Base-by-base conservation (phyloP, 495 filamentous ascomycete genomes). In the Penicillium herquei region DNA sequence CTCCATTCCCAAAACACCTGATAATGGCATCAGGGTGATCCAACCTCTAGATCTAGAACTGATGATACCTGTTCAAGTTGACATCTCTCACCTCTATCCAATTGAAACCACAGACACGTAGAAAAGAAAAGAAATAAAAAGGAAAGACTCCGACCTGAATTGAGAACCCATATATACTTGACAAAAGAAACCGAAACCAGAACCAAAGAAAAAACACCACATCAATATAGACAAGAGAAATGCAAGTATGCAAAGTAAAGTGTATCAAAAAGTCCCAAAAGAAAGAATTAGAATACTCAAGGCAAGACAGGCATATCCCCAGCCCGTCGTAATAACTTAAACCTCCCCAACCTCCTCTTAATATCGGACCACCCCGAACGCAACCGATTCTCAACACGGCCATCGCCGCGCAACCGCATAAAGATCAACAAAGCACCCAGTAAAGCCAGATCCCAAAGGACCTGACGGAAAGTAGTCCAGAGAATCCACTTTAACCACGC, bases 331-430 rank as follows among this genome's bases (percentile, higher is more conserved):
- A 74, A 49, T 16, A 64, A 45, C 43, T 62, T 70, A 33, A 87
- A 56, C 49, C 74, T 82, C 52, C 80, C 70, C 51, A 83, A 67
- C 46, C 86, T 81, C 44, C 84, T 81, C 67, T 83, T 82, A 13
- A 82, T 73, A 41, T 85, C 78, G 31, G 80, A 76, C 56, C 90
- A 74, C 9, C 90, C 78, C 8, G 83, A 76, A 43, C 82, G 74
- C 39, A 96, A 76, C n/a, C 89, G 84, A 55, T 87, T 81, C 70
- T 96, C 90, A 1, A 96, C 73, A 59, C 88, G 81, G 31, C 80
- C 79, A 65, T 96, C 93, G 40, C 87, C 88, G 49, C 83, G 84
- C 55, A 80, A 78, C 54, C 91, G 77, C 83, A 96, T 84, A 86
- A 87, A 96, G 17, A 96, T 68, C 44, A 93, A 67, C 31, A 96